Evolutionary conservation across 2,329 filamentous ascomycete species (phyloP).

Genomic region (Alternaria dauci): DNA sequence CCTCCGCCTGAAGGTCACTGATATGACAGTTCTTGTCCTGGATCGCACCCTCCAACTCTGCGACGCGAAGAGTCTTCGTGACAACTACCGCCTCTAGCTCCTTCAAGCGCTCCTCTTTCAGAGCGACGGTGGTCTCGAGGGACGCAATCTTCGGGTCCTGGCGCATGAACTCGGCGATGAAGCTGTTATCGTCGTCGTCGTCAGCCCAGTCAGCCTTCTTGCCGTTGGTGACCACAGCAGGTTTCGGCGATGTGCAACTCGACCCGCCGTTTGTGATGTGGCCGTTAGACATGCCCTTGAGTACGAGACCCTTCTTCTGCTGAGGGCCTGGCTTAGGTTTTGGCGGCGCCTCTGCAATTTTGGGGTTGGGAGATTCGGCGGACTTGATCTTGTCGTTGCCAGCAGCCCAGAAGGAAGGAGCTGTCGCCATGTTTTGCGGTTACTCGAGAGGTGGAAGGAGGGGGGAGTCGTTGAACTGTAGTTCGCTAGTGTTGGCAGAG

Average conservation of each 20-base stretch:
- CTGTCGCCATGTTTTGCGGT: background rate
- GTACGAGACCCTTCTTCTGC: constrained; percentile 10
- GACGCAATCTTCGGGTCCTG: background rate
- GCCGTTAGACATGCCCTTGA: constrained; percentile 14
- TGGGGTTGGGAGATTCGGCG: background rate
- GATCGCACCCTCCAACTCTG: constrained; percentile 17
- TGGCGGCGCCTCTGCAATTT: background rate
- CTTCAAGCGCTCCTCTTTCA: constrained; percentile 17
- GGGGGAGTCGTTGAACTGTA: background rate
- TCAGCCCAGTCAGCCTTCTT: constrained; percentile 30
- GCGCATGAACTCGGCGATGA: constrained; percentile 11
- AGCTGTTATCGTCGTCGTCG: constrained; percentile 30
- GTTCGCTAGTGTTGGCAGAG: background rate
- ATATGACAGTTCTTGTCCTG: constrained; percentile 15
- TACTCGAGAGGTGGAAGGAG: background rate
- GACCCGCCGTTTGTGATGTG: background rate
- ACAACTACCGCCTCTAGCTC: constrained; percentile 20
- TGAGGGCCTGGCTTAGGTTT: background rate
- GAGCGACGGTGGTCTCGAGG: constrained; percentile 4
- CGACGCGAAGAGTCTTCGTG: constrained; percentile 19
- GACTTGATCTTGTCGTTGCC: constrained; percentile 10
- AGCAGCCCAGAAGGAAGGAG: constrained; percentile 14
- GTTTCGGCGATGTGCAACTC: background rate
- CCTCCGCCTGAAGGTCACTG: constrained; percentile 4
- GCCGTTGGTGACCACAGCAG: background rate